phyloP scores from a whole-genome alignment of 2,329 filamentous ascomycete species.

The Colletotrichum sp. region DNA sequence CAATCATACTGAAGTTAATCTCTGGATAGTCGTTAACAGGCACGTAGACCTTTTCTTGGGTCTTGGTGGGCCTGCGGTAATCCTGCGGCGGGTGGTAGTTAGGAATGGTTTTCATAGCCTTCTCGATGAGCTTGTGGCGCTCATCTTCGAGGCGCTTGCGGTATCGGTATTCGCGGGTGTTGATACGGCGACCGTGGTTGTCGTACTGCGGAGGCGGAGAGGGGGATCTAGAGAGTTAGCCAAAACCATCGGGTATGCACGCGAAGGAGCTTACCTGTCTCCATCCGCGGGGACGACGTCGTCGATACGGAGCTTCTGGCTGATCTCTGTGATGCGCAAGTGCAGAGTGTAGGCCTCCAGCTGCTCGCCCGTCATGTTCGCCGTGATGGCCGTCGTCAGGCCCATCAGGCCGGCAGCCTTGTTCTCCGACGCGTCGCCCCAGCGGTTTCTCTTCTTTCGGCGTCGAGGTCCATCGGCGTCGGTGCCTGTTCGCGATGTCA shows the following conservation, averaged over 20 bases:
- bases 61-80: constrained; percentile 98
- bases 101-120: constrained; percentile 99
- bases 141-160: constrained; percentile 98
- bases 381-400: constrained; percentile 92
- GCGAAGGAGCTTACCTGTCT: constrained; percentile 73
- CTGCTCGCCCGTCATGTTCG: constrained; percentile 98
- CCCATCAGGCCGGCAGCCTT: constrained; percentile 99
- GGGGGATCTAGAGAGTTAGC: constrained; percentile 71
- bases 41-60: constrained; percentile 99
- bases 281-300: constrained; percentile 97
- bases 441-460: constrained; percentile 98
- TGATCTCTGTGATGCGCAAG: constrained; percentile 98
- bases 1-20: constrained; percentile 99
- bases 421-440: constrained; percentile 97
- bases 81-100: constrained; percentile 99
- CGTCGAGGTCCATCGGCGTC: constrained; percentile 79
- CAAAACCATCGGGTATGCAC: not conserved
- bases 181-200: constrained; percentile 99
- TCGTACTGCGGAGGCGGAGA: constrained; percentile 97
- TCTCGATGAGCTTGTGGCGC: constrained; percentile 97
- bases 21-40: constrained; percentile 99
- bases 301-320: constrained; percentile 98
- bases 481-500: constrained; percentile 44
- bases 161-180: constrained; percentile 98
- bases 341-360: constrained; percentile 96